These are phyloP conservation scores for Lonicera japonica DNA, from an alignment of 129 eudicot genomes.

Conservation along the genomic window DNA sequence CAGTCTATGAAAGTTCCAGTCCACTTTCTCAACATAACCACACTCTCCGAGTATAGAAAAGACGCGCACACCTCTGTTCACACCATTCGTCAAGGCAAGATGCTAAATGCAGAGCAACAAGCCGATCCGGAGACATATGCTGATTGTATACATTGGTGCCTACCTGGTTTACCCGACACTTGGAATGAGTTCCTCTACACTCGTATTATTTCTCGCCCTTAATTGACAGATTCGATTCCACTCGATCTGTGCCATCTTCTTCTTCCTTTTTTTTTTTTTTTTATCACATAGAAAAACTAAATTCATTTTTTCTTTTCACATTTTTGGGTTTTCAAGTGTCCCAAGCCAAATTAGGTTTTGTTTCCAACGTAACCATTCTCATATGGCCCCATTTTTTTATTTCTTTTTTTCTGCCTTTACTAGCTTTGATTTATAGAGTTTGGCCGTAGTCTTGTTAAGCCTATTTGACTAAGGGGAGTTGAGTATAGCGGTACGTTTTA, in stretches of 20 bases:
- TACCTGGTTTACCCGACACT: slow-evolving; percentile 87
- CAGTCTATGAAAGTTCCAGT: slow-evolving; percentile 68
- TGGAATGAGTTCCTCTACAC: slow-evolving; percentile 94
- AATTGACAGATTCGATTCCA: slow-evolving; percentile 22
- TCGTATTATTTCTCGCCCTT: slow-evolving; percentile 59
- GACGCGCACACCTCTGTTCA: slow-evolving; percentile 91
- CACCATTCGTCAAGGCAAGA: slow-evolving; percentile 84
- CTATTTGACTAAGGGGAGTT: neutral
- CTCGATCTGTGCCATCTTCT: neutral
- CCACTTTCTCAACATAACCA: slow-evolving; percentile 70
- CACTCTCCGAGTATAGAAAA: slow-evolving; percentile 79
- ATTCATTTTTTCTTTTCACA: neutral
- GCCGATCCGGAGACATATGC: slow-evolving; percentile 75
- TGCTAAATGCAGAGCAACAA: slow-evolving; percentile 65
- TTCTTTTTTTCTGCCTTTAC: neutral
- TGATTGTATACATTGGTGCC: slow-evolving; percentile 98
- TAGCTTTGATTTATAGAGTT: no score
- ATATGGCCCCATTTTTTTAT: neutral
- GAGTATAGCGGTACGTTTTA: neutral
- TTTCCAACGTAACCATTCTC: neutral
- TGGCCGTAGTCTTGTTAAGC: neutral
- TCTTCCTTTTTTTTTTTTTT: neutral
- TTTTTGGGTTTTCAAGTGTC: neutral
- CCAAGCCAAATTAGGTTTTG: neutral
- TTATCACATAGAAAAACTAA: slow-evolving; percentile 20